phyloP scores from a whole-genome alignment of 768 basidiomycete species.

The Amanita rubescens region DNA sequence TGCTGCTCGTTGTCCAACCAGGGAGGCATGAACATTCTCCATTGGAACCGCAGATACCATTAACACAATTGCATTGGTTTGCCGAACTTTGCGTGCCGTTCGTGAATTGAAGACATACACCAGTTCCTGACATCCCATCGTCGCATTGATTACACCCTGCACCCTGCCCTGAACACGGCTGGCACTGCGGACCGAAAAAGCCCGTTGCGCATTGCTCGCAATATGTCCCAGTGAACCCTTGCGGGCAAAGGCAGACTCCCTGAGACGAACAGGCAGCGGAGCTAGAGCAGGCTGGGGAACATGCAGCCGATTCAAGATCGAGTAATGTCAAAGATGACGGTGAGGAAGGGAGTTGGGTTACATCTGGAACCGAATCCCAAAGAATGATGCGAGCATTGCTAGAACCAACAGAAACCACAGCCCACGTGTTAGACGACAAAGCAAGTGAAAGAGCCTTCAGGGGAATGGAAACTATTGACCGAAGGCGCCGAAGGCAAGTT shows the following conservation, averaged over 20 bases:
- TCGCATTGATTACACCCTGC: conserved; percentile 63
- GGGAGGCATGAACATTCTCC: conserved; percentile 71
- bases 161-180: conserved; percentile 45
- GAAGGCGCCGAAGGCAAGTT: conserved; percentile 44
- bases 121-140: conserved; percentile 72
- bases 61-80: conserved; percentile 70
- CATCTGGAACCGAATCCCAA: conserved; percentile 76
- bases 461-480: conserved; percentile 39
- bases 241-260: conserved; percentile 64
- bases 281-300: conserved; percentile 70
- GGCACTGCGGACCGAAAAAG: conserved; percentile 70
- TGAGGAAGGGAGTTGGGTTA: conserved; percentile 57
- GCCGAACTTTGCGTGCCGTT: conserved; percentile 47
- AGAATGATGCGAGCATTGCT: conserved; percentile 54
- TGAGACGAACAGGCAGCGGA: conserved; percentile 64
- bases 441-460: conserved; percentile 53
- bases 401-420: conserved; percentile 43
- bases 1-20: conserved; percentile 64
- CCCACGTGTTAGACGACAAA: conserved; percentile 64
- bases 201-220: conserved; percentile 74
- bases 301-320: conserved; percentile 65
- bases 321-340: conserved; percentile 49
- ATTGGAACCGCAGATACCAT: conserved; percentile 63
- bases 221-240: conserved; percentile 69
- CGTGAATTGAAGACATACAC: conserved; percentile 52